Base-by-base conservation (phyloP, 495 filamentous ascomycete genomes). In the Bacidia gigantensis region DNA sequence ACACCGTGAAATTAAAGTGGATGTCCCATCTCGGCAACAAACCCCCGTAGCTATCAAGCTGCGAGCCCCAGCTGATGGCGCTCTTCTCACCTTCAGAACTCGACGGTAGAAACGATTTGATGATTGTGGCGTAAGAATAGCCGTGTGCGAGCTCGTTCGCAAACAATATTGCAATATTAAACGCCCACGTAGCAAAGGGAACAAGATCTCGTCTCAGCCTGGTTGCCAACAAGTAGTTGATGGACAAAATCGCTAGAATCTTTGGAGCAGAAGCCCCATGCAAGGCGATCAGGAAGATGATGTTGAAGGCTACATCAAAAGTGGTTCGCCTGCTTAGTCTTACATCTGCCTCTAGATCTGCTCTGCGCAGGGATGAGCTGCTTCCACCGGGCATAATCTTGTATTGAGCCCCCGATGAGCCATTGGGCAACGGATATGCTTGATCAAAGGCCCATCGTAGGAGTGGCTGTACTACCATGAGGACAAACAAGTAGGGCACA, bases 1-100 rank as follows among this genome's bases (percentile, higher is more conserved):
- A 70, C 3, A 95, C 77, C n/a, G 92, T 96, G 54, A 99, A 78
- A 58, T 97, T 99, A 75, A 99, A 99, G 11, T 92, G 76, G 29
- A 99, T 79, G 64, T 95, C 86, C 92, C 92, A 99, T 54, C 89
- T 76, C 2, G 83, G 72, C 61, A 89, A 80, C 20, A 99, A 65
- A 3, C 92, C 92, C 11, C 89, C 82, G 56, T 84, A 78, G 39
- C 69, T 70, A 65, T 96, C 89, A 9, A 95, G 64, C 67, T 73
- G 79, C 22, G 67, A 63, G 3, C 78, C 87, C 72, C 80, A 82
- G 46, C 68, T 66, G 0, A 78, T 60, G 46, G 79, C 56, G 5
- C 59, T 26, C 1, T 73, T 55, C 0, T 67, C 60, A 43, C 68
- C 32, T 3, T 3, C 20, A 7, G 29, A 18, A 3, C 49, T 58